A percentile compares a stretch with the other conserved stretches of the same genome.
Conservation (phyloP, 371 early-diverging fungal species). For the Thermomucor indicae-seudaticae region DNA sequence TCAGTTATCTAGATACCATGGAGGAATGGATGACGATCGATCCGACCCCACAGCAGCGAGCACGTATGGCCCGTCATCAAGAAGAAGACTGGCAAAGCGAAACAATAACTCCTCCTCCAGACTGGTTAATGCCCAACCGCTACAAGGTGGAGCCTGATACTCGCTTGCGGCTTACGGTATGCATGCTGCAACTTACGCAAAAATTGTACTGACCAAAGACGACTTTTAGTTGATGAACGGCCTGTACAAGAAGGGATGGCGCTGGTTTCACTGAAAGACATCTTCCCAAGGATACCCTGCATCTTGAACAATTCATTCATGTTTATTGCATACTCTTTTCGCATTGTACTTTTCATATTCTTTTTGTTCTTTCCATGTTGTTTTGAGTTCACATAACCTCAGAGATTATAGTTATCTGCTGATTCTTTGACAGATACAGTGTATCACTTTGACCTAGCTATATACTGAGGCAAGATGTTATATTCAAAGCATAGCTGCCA, state of each 20-base stretch:
- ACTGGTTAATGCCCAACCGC: slow-evolving; percentile 43
- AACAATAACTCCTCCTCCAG: slow-evolving; percentile 22
- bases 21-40: slow-evolving; percentile 24
- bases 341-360: too few species aligned
- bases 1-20: slow-evolving; percentile 33
- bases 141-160: slow-evolving; percentile 33
- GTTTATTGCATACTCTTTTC: too few species aligned
- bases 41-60: slow-evolving; percentile 32
- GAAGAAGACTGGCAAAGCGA: not conserved
- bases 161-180: slow-evolving; percentile 33
- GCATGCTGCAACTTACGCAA: not conserved
- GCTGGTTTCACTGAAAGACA: not conserved
- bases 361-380: too few species aligned
- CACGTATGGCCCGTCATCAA: slow-evolving; percentile 7
- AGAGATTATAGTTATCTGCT: too few species aligned
- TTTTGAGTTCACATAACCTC: too few species aligned
- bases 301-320: too few species aligned
- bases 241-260: not conserved
- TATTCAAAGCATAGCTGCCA: too few species aligned
- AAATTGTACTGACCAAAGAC: not conserved
- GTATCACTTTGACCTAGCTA: too few species aligned
- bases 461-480: too few species aligned
- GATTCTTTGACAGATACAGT: too few species aligned
- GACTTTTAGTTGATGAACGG: not conserved
- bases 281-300: too few species aligned